Base-by-base conservation (phyloP, 345 rosid genomes). In the Rhodamnia argentea region DNA sequence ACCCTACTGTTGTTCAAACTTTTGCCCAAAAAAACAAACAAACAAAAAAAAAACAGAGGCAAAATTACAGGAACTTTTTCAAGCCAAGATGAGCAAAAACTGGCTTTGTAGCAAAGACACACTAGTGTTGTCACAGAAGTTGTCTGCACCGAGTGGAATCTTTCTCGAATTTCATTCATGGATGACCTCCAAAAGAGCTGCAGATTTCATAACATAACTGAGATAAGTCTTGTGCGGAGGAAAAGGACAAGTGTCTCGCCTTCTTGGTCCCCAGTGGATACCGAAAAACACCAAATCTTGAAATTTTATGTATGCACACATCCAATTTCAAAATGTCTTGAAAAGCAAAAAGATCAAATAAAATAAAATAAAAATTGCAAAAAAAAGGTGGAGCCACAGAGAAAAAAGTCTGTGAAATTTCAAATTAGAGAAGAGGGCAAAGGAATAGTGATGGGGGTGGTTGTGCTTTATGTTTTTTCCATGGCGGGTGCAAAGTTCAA, bases 401-500 rank as follows among this genome's bases (percentile, higher is more conserved):
- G 78, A 18, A 70, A 70, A 70, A 70, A 70, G 47, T 20, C 13
- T 0, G 13, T 37, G 47, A 70, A 37, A 70, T 70, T 70, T 70
- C 47, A 70, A 70, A 70, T 70, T 70, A 5, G 24, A 18, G 81
- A 70, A 37, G 81, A 47, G 81, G 81, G 81, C 40, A 37, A 70
- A 70, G 81, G 81, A 70, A 70, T 2, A 70, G 78, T 16, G 78
- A 70, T 1, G 47, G 0, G 44, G 78, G 81, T 12, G 10, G 76
- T 16, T 2, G 0, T 4, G 44, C 76, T 0, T 0, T 32, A 16
- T 64, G 29, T 8, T 62, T 27, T 3, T 62, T 27, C 13, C 74
- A 9, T 27, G 37, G 40, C 16, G 12, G 42, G 47, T 18, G 81
- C 47, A 70, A 70, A 70, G 47, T 70, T 70, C 22, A 20, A 70